Percentiles rank a stretch among this genome's conserved stretches.
Evolutionary conservation across 1,284 basidiomycete genomes (phyloP).

Genomic region (Dichomitus squalens): DNA sequence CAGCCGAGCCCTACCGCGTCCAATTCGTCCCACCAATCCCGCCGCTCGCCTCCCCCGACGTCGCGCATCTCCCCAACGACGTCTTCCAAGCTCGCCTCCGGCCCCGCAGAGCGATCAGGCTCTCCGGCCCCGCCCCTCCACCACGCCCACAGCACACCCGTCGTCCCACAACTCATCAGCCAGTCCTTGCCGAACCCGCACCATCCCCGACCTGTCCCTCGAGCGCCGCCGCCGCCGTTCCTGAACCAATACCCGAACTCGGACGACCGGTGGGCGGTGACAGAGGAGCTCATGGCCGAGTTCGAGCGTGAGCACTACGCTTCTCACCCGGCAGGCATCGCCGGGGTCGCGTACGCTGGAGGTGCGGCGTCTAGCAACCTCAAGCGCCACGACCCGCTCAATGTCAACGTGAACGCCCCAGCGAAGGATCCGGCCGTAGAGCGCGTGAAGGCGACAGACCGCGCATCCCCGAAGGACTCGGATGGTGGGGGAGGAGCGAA

Average conservation of each 20-base stretch:
- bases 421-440: constrained; percentile 59
- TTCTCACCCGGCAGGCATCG: constrained; percentile 39
- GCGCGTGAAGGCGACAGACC: constrained; percentile 52
- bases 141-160: constrained; percentile 34
- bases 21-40: constrained; percentile 44
- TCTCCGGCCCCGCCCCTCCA: constrained; percentile 35
- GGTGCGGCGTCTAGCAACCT: constrained; percentile 42
- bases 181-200: constrained; percentile 39
- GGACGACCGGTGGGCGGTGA: constrained; percentile 66
- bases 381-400: constrained; percentile 19
- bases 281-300: constrained; percentile 67
- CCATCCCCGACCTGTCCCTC: constrained; percentile 62
- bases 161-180: constrained; percentile 35
- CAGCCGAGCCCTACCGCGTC: constrained; percentile 61
- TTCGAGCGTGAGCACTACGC: constrained; percentile 51
- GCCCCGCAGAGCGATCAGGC: constrained; percentile 34
- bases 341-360: constrained; percentile 54
- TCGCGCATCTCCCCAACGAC: constrained; percentile 40
- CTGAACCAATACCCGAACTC: constrained; percentile 50
- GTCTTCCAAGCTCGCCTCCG: constrained; percentile 43
- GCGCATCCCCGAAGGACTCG: constrained; percentile 53
- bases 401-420: constrained; percentile 33
- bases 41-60: constrained; percentile 43
- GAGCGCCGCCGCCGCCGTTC: constrained; percentile 53
- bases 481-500: constrained; percentile 39